phyloP scores from a whole-genome alignment of 208 protist genomes.

The Porcisia deanei region DNA sequence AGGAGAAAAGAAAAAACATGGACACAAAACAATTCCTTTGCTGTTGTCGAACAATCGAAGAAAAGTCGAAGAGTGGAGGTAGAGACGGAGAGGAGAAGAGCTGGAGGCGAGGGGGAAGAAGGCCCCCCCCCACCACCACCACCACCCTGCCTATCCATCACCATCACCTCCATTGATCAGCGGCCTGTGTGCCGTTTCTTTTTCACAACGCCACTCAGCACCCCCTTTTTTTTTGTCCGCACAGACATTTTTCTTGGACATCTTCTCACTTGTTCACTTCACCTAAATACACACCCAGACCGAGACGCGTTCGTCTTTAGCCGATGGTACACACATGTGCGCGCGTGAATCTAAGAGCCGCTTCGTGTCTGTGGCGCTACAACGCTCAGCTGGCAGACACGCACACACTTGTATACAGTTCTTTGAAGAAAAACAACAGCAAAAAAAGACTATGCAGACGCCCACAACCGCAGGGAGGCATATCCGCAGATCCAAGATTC shows the following conservation, averaged over 20 bases:
- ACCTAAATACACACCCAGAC: background rate
- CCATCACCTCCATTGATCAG: too few species aligned
- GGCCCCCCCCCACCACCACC: too few species aligned
- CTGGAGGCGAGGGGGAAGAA: too few species aligned
- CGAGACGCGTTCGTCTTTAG: too few species aligned
- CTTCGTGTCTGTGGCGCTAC: background rate
- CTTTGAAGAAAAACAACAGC: background rate
- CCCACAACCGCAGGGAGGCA: background rate
- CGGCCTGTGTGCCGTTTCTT: background rate
- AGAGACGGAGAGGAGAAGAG: too few species aligned
- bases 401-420: background rate
- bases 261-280: background rate
- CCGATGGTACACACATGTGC: background rate
- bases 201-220: background rate
- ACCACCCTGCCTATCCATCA: too few species aligned
- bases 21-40: too few species aligned
- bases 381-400: background rate
- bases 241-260: background rate
- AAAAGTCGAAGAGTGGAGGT: too few species aligned
- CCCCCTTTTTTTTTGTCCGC: background rate
- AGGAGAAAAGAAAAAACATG: too few species aligned
- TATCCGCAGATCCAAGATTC: constrained; percentile 3
- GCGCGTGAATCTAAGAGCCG: background rate
- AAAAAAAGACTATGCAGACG: background rate
- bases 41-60: too few species aligned